Conservation (phyloP, 768 basidiomycete species). For the Suillus subaureus region DNA sequence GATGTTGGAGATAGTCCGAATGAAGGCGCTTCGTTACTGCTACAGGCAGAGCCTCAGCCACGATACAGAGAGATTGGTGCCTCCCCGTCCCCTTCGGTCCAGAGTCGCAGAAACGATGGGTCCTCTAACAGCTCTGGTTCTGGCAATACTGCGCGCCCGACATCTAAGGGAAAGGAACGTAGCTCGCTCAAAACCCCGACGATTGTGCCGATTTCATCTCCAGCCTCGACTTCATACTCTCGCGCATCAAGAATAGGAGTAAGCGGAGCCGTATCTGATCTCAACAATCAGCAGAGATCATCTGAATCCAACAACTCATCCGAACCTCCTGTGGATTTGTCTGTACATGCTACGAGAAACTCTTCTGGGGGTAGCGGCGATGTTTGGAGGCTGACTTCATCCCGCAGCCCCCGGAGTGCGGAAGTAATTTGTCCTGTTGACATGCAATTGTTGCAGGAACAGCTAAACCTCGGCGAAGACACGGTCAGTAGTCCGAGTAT, state of each 20-base stretch:
- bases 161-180: not conserved
- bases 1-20: not conserved
- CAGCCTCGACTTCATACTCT: not conserved
- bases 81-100: not conserved
- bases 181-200: not conserved
- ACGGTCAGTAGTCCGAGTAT: conserved; percentile 35
- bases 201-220: not conserved
- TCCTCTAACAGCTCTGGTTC: conserved; percentile 4
- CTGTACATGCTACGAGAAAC: conserved; percentile 10
- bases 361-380: conserved; percentile 18
- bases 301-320: not conserved
- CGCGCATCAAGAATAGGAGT: not conserved
- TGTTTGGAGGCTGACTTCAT: conserved; percentile 45
- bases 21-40: not conserved
- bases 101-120: not conserved
- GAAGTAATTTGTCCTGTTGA: conserved; percentile 34
- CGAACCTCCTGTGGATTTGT: conserved; percentile 11
- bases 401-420: conserved; percentile 38
- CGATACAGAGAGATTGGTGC: not conserved
- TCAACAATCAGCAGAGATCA: not conserved
- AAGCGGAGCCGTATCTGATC: not conserved
- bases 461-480: conserved; percentile 40
- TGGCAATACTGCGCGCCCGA: not conserved
- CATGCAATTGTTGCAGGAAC: conserved; percentile 26
- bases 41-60: not conserved